Conservation (phyloP, 1,139 yeast species). For the Geotrichum fermentans region DNA sequence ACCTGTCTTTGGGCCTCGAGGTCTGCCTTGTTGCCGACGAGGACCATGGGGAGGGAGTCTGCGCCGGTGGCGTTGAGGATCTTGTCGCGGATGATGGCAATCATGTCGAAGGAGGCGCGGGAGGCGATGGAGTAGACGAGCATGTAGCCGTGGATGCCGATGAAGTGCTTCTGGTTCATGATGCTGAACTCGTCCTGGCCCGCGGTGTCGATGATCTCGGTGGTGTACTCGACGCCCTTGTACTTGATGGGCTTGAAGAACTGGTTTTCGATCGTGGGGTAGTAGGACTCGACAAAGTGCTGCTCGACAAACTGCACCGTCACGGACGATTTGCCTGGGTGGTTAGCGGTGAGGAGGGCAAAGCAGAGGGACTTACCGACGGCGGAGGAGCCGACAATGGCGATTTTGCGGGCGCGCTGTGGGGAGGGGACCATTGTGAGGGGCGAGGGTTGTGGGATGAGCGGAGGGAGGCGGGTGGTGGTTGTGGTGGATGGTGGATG, state of each 20-base stretch:
- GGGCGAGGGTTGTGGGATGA: background rate
- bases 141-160: constrained; percentile 82
- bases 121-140: constrained; percentile 80
- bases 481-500: too few species aligned
- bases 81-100: constrained; percentile 76
- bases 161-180: constrained; percentile 74
- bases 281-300: constrained; percentile 83
- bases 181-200: constrained; percentile 84
- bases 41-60: constrained; percentile 68
- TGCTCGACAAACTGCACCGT: constrained; percentile 87
- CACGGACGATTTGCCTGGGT: constrained; percentile 64
- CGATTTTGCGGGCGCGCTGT: constrained; percentile 67
- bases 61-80: constrained; percentile 71
- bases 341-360: background rate
- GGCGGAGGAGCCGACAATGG: constrained; percentile 83
- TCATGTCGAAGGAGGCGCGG: constrained; percentile 70
- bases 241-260: constrained; percentile 67
- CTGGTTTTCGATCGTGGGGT: constrained; percentile 90
- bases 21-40: constrained; percentile 82
- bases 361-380: constrained; percentile 63
- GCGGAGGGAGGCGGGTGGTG: background rate
- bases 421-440: constrained; percentile 27
- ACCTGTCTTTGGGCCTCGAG: constrained; percentile 61
- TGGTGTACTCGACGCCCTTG: constrained; percentile 71
- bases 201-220: constrained; percentile 88